A percentile compares a stretch with the other conserved stretches of the same genome.
Conservation (phyloP, 2,329 filamentous ascomycete genomes). For the Diaporthe citrichinensis region DNA sequence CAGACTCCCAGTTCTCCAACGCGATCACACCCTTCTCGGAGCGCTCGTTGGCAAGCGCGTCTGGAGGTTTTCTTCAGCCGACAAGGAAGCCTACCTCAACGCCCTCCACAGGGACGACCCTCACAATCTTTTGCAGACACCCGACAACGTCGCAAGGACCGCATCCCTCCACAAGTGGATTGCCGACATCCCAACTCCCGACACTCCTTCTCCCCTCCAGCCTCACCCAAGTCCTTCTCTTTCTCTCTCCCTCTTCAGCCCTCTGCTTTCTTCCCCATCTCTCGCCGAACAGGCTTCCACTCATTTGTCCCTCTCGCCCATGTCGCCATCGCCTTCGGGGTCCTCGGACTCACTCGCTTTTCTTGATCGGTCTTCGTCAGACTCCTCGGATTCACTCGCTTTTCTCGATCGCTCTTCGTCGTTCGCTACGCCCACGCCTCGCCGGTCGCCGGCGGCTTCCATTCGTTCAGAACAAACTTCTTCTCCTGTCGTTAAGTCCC, state of each 20-base stretch:
- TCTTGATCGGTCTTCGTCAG: not conserved
- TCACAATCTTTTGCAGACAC: slow-evolving; percentile 9
- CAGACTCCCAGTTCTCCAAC: not conserved
- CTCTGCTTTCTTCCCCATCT: not conserved
- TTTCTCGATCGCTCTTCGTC: slow-evolving; percentile 15
- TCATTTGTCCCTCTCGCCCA: not conserved
- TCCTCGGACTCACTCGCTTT: not conserved
- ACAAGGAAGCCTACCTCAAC: slow-evolving; percentile 25
- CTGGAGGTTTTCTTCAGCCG: not conserved
- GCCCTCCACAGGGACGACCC: slow-evolving; percentile 18
- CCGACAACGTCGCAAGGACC: slow-evolving; percentile 13
- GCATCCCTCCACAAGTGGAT: slow-evolving; percentile 31
- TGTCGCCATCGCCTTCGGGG: not conserved
- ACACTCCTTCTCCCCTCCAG: not conserved
- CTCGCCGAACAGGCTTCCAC: not conserved
- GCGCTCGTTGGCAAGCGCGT: slow-evolving; percentile 30
- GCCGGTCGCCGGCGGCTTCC: not conserved
- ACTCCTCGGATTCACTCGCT: not conserved
- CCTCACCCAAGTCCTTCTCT: not conserved
- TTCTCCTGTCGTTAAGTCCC: not conserved
- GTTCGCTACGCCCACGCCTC: not conserved
- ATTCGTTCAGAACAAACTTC: not conserved
- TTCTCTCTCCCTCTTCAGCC: slow-evolving; percentile 26
- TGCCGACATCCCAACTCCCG: slow-evolving; percentile 19
- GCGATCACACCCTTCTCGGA: slow-evolving; percentile 9